Base-by-base conservation (phyloP, 2,329 filamentous ascomycete genomes). In the Macrophomina phaseolina region DNA sequence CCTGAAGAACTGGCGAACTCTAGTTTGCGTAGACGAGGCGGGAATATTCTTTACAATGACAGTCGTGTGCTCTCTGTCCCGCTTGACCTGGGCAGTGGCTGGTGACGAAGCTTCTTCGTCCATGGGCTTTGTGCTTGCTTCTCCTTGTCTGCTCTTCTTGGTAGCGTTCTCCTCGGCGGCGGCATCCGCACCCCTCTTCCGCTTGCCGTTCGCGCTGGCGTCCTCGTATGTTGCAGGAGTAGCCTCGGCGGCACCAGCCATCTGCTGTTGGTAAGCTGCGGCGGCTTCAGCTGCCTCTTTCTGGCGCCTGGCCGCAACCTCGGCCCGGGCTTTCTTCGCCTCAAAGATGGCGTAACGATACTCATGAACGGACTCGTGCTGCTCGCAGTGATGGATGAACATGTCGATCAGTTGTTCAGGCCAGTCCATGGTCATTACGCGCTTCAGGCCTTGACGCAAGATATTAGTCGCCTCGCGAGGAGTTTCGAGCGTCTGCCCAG, bases 21-120 rank as follows among this genome's bases (percentile, higher is more conserved):
- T 90, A 12, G 87, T 89, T 73, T 92, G 88, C 0, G 89, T 89
- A 0, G 89, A 86, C 64, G 90, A 86, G 3, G 76, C 72, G 1
- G 95, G 93, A 30, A 99, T 80, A 71, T 93, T 91, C 61, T 87
- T 89, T 4, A 97, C 89, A 64, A 96, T 87, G 56, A 98, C 85
- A 0, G 92, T 94, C 0, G 93, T 90, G 77, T 98, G 91, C 75
- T 99, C 95, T 49, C 95, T 89, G 78, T 99, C 94, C 65, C 95
- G 89, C 77, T 60, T 69, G 72, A 71, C 73, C 36, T 66, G 55
- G 18, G 55, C 32, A 12, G 65, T 36, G 12, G 55, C 46, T 18
- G 67, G 56, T 45, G 67, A 56, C 16, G 66, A 38, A 30, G 65
- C 23, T n/a, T 72, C 70, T 7, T 68, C 67, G 6, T 63, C 48